Base-by-base conservation (phyloP, 805 yeast species). In the Teunomyces funiuensis region DNA sequence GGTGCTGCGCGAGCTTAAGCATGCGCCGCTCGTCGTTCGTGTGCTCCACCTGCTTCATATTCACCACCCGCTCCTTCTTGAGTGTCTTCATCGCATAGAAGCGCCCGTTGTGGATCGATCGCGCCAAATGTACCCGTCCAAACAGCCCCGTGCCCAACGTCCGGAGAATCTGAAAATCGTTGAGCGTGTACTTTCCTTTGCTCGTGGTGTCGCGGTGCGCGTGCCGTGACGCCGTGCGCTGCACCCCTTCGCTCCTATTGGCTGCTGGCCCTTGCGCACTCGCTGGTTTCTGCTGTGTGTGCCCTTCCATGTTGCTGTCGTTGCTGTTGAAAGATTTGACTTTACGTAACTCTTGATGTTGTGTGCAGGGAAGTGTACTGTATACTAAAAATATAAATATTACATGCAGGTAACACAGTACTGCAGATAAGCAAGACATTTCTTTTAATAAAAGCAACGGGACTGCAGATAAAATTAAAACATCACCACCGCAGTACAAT, bases 11-110 rank as follows among this genome's bases (percentile, higher is more conserved):
- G 41, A 77, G 63, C 46, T 73, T 76, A 28, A 79, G 61, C 78
- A 79, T 79, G 49, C 82, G 62, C 42, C 83, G 61, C 58, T 79
- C 83, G 54, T 79, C 83, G 52, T 79, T 79, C 14, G 83, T 78
- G 55, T 79, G 83, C 55, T 79, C 83, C 16, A 79, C 81, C 54
- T 79, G 83, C 55, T 79, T 79, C 77, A 77, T 76, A 50, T 73
- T 76, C 9, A 79, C 77, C 37, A 79, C 82, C 51, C 79, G 73
- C 34, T 71, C 74, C 55, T 79, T 79, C 49, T 77, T 75, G 53
- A 79, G 65, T 7, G 77, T 79, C 52, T 79, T 79, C 63, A 79
- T 77, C 28, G 83, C 83, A 50, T 79, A 79, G 52, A 71, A 79
- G 31, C 83, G 60, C 14, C 80, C 80, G 47, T 79, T 79, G 50